phyloP scores from a whole-genome alignment of 139 green algal species.

The Trebouxia sp. region DNA sequence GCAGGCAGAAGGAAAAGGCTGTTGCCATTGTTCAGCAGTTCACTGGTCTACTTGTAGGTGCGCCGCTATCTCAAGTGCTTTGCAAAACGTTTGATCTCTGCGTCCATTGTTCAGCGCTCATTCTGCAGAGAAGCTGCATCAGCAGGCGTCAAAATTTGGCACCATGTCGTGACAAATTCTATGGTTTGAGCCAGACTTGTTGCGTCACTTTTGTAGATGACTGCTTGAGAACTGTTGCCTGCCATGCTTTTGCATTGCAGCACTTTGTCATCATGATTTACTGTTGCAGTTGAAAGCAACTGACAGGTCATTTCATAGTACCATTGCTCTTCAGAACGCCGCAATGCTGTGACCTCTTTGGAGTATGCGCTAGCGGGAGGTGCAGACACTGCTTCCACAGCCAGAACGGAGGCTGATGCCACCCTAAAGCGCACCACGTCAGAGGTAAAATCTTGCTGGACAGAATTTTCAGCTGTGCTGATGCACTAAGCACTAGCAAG shows the following conservation, averaged over 20 bases:
- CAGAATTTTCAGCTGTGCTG: background rate
- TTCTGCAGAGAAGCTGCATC: background rate
- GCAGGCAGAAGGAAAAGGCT: constrained; percentile 8
- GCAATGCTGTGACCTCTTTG: background rate
- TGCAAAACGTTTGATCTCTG: background rate
- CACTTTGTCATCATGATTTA: background rate
- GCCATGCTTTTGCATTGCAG: background rate
- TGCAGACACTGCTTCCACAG: background rate
- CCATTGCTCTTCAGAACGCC: constrained; percentile 10
- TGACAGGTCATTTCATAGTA: background rate
- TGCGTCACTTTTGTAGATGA: background rate
- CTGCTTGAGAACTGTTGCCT: background rate
- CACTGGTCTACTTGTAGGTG: constrained; percentile 9
- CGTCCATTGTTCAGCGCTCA: background rate
- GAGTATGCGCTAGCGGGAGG: background rate
- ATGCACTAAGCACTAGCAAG: background rate
- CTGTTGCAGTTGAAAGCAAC: background rate
- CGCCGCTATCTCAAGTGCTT: background rate
- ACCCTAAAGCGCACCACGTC: background rate
- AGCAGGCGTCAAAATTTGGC: background rate
- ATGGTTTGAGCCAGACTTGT: background rate
- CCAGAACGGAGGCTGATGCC: background rate
- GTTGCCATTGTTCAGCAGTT: background rate
- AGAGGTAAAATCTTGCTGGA: background rate
- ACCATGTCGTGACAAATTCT: background rate